Base-by-base conservation (phyloP, 2,329 filamentous ascomycete genomes). In the Cercospora zeae-maydis region DNA sequence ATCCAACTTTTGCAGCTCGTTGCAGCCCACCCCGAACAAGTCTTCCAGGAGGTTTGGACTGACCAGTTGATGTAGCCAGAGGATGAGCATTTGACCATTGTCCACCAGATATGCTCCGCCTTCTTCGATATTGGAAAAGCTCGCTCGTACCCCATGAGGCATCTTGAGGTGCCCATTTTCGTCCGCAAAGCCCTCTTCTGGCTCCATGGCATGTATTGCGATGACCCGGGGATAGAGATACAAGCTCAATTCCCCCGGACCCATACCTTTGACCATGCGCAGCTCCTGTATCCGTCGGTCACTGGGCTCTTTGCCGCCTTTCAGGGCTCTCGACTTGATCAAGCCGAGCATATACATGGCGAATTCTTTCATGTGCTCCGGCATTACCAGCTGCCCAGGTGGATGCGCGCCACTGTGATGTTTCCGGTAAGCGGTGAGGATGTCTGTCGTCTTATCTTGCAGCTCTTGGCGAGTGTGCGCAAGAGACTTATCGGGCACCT, bases 221-320 rank as follows among this genome's bases (percentile, higher is more conserved):
- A 97, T 88, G 78, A 99, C 96, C 60, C 92, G 88, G 19, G 95
- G 95, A 76, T 99, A 99, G 54, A 99, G 88, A 75, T 98, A 98
- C 36, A 97, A 81, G 27, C 91, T 92, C 47, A 97, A 81, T 75
- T 98, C 95, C 19, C 88, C 83, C 21, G 90, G 86, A 33, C 93
- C 92, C 85, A 98, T 96, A 13, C 88, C 88, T 63, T 91, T 90
- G 65, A 99, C 84, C 85, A 96, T 88, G 58, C 93, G 88, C 82
- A 96, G 88, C 74, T 97, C 93, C 72, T 98, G 90, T 13, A 96
- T 89, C 66, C 95, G 85, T 66, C 95, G 88, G 76, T 99, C 95
- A 9, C 91, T 92, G 36, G 91, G 90, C 77, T 99, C 95, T 68
- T 89, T 88, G 62, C 93, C 93, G 57, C 91, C 85, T 80, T 98